phyloP scores from a whole-genome alignment of 768 basidiomycete genomes.

The Psilocybe subaeruginosa region DNA sequence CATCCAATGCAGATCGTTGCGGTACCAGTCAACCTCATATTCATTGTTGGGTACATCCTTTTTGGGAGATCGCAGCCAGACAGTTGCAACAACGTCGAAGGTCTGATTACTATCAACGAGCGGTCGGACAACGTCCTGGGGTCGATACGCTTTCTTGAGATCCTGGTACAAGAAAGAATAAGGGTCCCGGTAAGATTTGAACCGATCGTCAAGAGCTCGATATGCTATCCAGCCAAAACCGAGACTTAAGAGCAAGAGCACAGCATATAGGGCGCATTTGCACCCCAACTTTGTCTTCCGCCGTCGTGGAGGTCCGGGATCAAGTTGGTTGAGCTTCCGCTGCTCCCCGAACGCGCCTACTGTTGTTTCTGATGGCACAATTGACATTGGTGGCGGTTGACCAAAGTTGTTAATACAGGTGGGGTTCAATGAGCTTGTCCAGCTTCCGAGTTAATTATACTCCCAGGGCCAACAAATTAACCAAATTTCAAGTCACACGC shows the following conservation, averaged over 20 bases:
- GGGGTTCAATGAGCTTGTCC: no score
- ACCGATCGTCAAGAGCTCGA: neutral
- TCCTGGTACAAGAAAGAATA: slow-evolving; percentile 6
- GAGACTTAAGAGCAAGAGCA: neutral
- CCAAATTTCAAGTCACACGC: no score
- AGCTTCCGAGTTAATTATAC: no score
- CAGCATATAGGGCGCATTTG: neutral
- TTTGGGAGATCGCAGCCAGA: slow-evolving; percentile 17
- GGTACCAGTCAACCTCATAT: no score
- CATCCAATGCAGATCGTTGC: neutral
- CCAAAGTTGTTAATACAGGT: no score
- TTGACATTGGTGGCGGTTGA: no score
- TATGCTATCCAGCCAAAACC: neutral
- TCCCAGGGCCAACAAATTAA: no score
- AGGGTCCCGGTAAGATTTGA: neutral
- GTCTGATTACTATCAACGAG: slow-evolving; percentile 18
- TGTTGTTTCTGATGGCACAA: no score
- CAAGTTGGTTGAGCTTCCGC: neutral
- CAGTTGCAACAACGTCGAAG: slow-evolving; percentile 22
- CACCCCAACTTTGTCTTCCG: neutral
- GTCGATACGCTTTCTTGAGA: slow-evolving; percentile 1
- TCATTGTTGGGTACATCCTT: no score
- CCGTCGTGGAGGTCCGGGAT: neutral
- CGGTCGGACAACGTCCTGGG: slow-evolving; percentile 18
- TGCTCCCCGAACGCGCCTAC: no score